Base-by-base conservation (phyloP, 345 rosid genomes). In the Sisymbrium altissimum region DNA sequence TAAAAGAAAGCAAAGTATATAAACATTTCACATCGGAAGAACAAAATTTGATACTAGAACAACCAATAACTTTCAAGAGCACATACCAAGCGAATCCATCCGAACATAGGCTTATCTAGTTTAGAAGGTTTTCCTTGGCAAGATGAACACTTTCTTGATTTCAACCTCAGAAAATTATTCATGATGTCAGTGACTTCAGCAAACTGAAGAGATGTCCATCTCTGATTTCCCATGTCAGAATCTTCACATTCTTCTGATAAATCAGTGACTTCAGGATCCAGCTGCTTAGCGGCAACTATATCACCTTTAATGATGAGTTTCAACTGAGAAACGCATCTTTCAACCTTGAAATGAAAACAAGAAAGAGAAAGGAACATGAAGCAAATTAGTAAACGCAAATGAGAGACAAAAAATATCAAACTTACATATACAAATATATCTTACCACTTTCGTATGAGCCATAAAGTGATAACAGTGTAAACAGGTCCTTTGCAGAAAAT, bases 181-280 rank as follows among this genome's bases (percentile, higher is more conserved):
- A 93, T 71, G 67, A 88, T 77, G 18, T 81, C 77, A 68, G 78
- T 84, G 27, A 85, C 94, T 80, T 88, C 91, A 4, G 78, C 29
- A 52, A 83, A 83, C 85, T 91, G 98, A 79, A 93, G 96, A 52
- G 98, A 88, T 18, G 96, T 89, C 98, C 98, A 91, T 53, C 61
- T 84, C 72, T 71, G 76, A 63, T 50, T 76, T 44, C 21, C 49
- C 74, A 29, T 53, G 49, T 68, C 68, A 44, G 60, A 74, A 62
- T 70, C 74, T 33, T 78, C 80, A 66, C 43, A 57, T 19, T 49
- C 62, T 15, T 49, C 72, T 32, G 74, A 64, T n/a, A 87, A 78
- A 64, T 68, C 78, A 62, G 39, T 45, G 10, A 74, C 32, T 55
- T 25, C 63, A 67, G 81, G 72, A 62, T 74, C 83, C 71, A 89